Conservation (phyloP, 768 basidiomycete species). For the Galerina marginata region DNA sequence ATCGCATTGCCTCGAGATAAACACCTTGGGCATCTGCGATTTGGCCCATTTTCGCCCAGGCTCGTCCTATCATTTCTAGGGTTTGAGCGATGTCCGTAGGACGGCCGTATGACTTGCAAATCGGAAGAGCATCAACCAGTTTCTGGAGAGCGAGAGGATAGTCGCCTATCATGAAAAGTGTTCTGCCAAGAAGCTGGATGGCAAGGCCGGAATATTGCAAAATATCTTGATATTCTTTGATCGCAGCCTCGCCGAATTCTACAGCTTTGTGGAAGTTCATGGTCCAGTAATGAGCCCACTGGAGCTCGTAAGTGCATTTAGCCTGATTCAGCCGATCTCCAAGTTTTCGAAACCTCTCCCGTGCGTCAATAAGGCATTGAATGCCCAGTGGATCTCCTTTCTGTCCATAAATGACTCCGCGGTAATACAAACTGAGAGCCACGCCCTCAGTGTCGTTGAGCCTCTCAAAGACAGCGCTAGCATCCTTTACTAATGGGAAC, state of each 20-base stretch:
- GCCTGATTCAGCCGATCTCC: neutral
- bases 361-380: neutral
- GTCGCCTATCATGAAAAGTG: neutral
- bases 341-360: neutral
- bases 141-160: neutral
- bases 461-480: neutral
- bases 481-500: neutral
- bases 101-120: neutral
- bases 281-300: neutral
- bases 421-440: neutral
- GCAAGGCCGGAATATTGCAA: neutral
- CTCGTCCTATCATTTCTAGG: neutral
- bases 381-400: neutral
- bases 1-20: neutral
- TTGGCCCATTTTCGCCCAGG: neutral
- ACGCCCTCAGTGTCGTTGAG: neutral
- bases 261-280: neutral
- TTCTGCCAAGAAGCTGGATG: neutral
- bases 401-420: neutral
- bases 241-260: neutral
- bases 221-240: neutral
- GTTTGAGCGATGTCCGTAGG: neutral
- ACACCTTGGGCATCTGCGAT: neutral
- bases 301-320: neutral
- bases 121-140: neutral